Base-by-base conservation (phyloP, 345 rosid species). In the Citrus hindsii region DNA sequence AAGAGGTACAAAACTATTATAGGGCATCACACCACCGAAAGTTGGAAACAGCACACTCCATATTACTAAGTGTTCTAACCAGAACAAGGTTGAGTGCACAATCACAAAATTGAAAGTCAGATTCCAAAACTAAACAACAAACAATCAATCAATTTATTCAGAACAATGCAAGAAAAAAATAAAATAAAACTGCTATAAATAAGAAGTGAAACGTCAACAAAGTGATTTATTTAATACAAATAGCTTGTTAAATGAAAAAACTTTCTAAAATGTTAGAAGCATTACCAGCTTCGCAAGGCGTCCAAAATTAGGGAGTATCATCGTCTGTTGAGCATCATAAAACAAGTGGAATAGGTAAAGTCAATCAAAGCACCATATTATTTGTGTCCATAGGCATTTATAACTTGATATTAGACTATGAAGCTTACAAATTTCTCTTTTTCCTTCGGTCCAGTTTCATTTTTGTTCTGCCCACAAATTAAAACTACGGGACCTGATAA, bases 261-360 rank as follows among this genome's bases (percentile, higher is more conserved):
- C 12, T 28, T 79, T 64, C 33, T 51, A 71, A 67, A 30, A 71
- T 59, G 48, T 58, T 61, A 74, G 48, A 30, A 77, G 77, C 73
- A 79, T 83, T 89, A 97, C 99, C 98, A 92, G 92, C 87, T 88
- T 97, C 2, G 89, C 92, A 82, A 94, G 82, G 82, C 93, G 98
- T 71, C 91, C 93, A 84, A 94, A 82, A 83, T 86, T 92, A 58
- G 98, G 99, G 83, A 94, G 97, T 80, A 97, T 86, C 98, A 94
- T 92, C 2, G 95, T 94, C 98, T 97, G 91, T 72, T 79, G 79
- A 83, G 76, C 79, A 84, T 76, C 64, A 79, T 51, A 66, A 74
- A 63, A 67, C 67, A 67, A 78, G 27, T 48, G 60, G 42, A 40
- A 67, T 22, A 46, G 32, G 42, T 38, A 46, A 56, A 78, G 48